Evolutionary conservation across 805 yeast genomes (phyloP), one percentile per base, ranked within the genome.

Genomic region (Lipomyces starkeyi): DNA sequence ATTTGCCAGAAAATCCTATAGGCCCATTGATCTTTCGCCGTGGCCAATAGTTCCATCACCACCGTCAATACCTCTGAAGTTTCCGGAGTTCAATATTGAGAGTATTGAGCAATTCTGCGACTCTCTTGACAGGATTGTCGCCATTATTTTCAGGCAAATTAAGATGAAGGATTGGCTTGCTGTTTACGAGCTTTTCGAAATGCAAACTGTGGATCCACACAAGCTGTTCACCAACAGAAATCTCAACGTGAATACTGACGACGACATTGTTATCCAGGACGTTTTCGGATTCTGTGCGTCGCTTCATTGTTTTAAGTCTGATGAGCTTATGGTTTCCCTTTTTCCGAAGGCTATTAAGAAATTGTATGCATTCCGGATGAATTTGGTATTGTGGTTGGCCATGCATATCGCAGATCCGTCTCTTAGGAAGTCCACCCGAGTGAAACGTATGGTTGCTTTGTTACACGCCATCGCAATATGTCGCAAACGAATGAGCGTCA

Each of bases 151-250:
- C 75, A 81, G 79, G 34, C 83, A 86, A 11, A 83, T 89, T 43
- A 83, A 86, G 13, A 77, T 87, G 13, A 85, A 85, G 68, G 97
- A 93, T 73, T 94, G 98, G 97, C 81, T 91, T 62, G 84, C 84
- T 64, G 85, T 89, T 2, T 90, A 86, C 76, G 94, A 91, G 74
- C 79, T 88, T 0, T 78, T 94, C 58, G 97, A 93, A 76, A 80
- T 85, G 40, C 88, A 89, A 67, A 85, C 88, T 32, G 85, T 86
- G 27, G 87, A 84, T 59, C 83, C 88, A 0, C 76, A 85, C 11
- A 84, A 88, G 8, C 79, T 92, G 66, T 88, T 90, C 75, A 81
- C 83, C 61, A 85, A 87, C 75, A 76, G 84, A 78, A 67, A 78
- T 79, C 64, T 87, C 80, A 71, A 79, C 73, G 61, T 65, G 69